Percentiles rank a stretch among this genome's conserved stretches.
Evolutionary conservation across 2,329 filamentous ascomycete genomes (phyloP).

Genomic region (Botrytis cinerea): DNA sequence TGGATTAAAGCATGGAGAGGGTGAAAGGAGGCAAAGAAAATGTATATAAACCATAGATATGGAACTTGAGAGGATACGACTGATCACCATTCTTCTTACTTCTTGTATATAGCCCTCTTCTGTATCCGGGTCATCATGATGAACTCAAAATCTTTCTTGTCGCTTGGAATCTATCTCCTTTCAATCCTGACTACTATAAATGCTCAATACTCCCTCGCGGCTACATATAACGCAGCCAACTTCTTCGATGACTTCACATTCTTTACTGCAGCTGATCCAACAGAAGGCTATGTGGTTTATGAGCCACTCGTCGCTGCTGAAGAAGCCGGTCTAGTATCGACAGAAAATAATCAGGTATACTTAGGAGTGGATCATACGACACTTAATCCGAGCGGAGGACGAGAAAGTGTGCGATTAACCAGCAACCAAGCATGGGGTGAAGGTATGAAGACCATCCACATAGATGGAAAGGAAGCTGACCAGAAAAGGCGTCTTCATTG

Average conservation of each 20-base stretch:
- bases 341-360: constrained; percentile 58
- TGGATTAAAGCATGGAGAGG: too few species aligned
- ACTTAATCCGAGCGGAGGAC: constrained; percentile 51
- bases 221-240: constrained; percentile 48
- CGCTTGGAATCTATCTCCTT: neutral
- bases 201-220: constrained; percentile 32
- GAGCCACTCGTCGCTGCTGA: constrained; percentile 55
- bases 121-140: neutral
- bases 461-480: neutral
- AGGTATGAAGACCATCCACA: constrained; percentile 43
- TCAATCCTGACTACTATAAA: neutral
- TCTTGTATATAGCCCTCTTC: neutral
- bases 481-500: constrained; percentile 57
- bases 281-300: constrained; percentile 67
- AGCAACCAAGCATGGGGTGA: constrained; percentile 64
- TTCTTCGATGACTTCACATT: constrained; percentile 54
- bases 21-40: neutral
- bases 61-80: neutral
- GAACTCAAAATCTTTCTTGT: neutral
- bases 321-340: constrained; percentile 57
- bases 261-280: constrained; percentile 58
- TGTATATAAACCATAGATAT: neutral
- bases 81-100: neutral
- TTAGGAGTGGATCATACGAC: constrained; percentile 69
- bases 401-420: constrained; percentile 65